A percentile compares a stretch with the other conserved stretches of the same genome.
These are phyloP conservation scores for Rhizomucor pusillus DNA, from an alignment of 371 early-diverging fungal genomes.

Conservation along the genomic window DNA sequence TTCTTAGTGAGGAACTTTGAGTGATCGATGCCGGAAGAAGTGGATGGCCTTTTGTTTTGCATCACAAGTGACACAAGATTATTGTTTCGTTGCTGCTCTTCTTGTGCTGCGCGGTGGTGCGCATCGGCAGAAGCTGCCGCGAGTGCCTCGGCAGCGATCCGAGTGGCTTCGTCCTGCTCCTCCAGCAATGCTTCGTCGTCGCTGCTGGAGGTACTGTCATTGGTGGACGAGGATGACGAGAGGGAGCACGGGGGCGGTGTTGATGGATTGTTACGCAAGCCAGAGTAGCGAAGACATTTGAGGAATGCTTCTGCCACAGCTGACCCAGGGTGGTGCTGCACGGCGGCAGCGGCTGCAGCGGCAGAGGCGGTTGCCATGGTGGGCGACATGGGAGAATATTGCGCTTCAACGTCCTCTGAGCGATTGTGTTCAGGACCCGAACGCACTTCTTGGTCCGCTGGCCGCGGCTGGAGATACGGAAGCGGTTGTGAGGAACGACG, in stretches of 20 bases:
- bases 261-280: constrained; percentile 5
- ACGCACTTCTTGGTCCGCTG: constrained; percentile 1
- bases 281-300: constrained; percentile 17
- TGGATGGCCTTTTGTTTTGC: constrained; percentile 8
- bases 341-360: constrained; percentile 22
- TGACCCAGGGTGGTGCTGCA: constrained; percentile 28
- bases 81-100: constrained; percentile 2
- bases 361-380: constrained; percentile 31
- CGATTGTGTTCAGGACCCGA: constrained; percentile 1
- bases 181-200: constrained; percentile 10
- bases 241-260: constrained; percentile 14
- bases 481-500: constrained; percentile 16
- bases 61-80: constrained; percentile 10
- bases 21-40: constrained; percentile 18
- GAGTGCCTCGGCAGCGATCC: constrained; percentile 10
- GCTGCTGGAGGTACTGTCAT: constrained; percentile 4
- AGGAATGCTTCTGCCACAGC: constrained; percentile 30
- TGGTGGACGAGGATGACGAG: constrained; percentile 10
- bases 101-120: constrained; percentile 11
- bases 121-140: constrained; percentile 11
- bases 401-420: neutral
- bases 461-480: constrained; percentile 13
- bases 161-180: constrained; percentile 13
- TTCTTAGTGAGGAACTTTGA: constrained; percentile 34
- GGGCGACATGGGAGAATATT: constrained; percentile 21